Percentiles rank a stretch among this genome's conserved stretches.
These are phyloP conservation scores for Termitomyces sp. DNA, from an alignment of 768 basidiomycete genomes.

Conservation along the genomic window DNA sequence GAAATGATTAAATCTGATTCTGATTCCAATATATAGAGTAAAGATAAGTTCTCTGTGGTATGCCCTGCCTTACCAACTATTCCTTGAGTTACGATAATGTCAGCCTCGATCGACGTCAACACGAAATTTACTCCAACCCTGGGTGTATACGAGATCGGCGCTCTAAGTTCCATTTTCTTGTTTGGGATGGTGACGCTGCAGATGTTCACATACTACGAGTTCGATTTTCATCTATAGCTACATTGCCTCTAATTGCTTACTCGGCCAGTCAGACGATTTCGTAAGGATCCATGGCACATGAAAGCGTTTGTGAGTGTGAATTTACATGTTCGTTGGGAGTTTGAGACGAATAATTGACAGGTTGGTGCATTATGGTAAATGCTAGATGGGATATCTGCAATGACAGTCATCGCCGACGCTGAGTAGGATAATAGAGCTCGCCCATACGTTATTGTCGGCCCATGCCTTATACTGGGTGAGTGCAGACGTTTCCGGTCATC, in stretches of 20 bases:
- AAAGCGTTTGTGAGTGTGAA: constrained; percentile 6
- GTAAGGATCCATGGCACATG: constrained; percentile 3
- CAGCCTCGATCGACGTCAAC: too few relatives aligned
- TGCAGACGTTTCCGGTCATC: too few relatives aligned
- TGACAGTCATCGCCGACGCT: neutral
- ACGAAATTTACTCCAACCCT: neutral
- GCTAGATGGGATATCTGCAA: neutral
- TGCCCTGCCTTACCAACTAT: neutral
- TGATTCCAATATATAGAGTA: neutral
- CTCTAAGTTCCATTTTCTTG: constrained; percentile 1
- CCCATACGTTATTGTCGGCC: neutral
- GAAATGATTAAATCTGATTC: neutral
- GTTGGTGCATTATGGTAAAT: constrained; percentile 9
- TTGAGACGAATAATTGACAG: neutral
- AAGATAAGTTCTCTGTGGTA: neutral
- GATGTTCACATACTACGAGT: constrained; percentile 3
- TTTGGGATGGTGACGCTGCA: constrained; percentile 1
- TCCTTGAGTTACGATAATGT: neutral
- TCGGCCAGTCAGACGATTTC: neutral
- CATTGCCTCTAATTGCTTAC: neutral
- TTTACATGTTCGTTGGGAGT: neutral
- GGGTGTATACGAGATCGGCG: constrained; percentile 1
- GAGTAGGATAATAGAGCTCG: constrained; percentile 6
- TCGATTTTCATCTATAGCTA: neutral
- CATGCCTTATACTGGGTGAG: constrained; percentile 2